Evolutionary conservation across 106 monocot genomes (phyloP), one percentile per base, ranked within the genome.

Genomic region (Cymbidium sinense): DNA sequence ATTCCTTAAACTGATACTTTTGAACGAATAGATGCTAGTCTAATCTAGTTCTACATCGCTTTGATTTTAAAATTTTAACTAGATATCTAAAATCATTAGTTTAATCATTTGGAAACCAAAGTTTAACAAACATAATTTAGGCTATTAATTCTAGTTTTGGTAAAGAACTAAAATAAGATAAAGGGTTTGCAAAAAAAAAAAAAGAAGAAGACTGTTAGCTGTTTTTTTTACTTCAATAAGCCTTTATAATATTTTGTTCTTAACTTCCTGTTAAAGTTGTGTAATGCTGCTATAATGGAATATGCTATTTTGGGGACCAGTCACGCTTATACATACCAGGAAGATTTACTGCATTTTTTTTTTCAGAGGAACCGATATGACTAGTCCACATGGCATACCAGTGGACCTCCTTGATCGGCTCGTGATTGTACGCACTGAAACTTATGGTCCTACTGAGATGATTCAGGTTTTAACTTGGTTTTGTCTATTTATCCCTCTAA

Each of bases 381-480:
- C 83, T 39, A 90, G 96, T 79, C 96, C 96, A 20, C 96, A 98
- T 76, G 96, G 96, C 70, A 78, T 98, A 85, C 96, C 96, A 50
- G 91, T 94, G 75, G 96, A 98, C 80, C 78, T 98, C 75, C 85
- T 98, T 25, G 96, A 98, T 88, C 91, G 96, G 28, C 81, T 98
- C 17, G 92, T 98, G 44, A 94, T 98, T 52, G 83, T 98, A 77
- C 75, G 96, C 39, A 98, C 96, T 75, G 91, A 92, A 88, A 98
- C 94, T 12, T 94, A 98, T 82, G 90, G 90, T 31, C 96, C 94
- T 2, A 89, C 96, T 28, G 96, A 98, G 84, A 98, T 94, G 90
- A 98, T 98, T 78, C 94, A 98, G 96, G 96, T 98, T 87, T 51
- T 81, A 9, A 4, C 3, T 43, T 4, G 35, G 76, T 50, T 77